Base-by-base conservation (phyloP, 805 yeast species). In the Candida tibetensis region DNA sequence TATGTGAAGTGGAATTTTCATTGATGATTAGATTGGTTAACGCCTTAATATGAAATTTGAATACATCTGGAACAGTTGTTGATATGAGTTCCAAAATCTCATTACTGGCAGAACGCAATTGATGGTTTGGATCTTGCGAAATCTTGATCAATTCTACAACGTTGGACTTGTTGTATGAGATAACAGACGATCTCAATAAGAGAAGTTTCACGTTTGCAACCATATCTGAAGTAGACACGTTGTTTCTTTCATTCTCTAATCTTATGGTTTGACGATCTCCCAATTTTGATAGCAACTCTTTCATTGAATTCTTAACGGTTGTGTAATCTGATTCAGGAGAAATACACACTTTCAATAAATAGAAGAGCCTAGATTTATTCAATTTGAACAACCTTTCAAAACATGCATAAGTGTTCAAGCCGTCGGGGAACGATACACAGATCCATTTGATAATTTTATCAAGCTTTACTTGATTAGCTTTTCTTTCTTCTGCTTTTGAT, bases 151-250 rank as follows among this genome's bases (percentile, higher is more conserved):
- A 59, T 13, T 76, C 67, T 0, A 74, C 58, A 14, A 87, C 66
- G 49, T 79, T 84, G 15, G 86, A 75, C 48, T 75, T 73, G 62
- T 87, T 89, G 58, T 74, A 83, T 16, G 82, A 53, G 3, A 83
- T 58, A 22, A 75, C 68, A 0, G 90, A 72, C 0, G 82, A 58
- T 45, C 95, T 69, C 47, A 77, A 81, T 25, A 85, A 49, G 17
- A 88, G 51, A 2, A 83, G 58, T 47, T 78, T 75, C 42, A 86
- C 62, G 12, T 76, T 74, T 1, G 69, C 61, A 2, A 71, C 65
- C 65, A 82, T 67, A 33, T 76, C 79, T 4, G 66, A 63, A 0
- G 78, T 60, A 3, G 76, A 58, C 9, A 76, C 64, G 9, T 58
- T 46, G 3, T 32, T 25, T 22, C 47, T 40, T n/a, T 56, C 57